Conservation (phyloP, 2,329 filamentous ascomycete genomes). For the Atkinsonella texensis region DNA sequence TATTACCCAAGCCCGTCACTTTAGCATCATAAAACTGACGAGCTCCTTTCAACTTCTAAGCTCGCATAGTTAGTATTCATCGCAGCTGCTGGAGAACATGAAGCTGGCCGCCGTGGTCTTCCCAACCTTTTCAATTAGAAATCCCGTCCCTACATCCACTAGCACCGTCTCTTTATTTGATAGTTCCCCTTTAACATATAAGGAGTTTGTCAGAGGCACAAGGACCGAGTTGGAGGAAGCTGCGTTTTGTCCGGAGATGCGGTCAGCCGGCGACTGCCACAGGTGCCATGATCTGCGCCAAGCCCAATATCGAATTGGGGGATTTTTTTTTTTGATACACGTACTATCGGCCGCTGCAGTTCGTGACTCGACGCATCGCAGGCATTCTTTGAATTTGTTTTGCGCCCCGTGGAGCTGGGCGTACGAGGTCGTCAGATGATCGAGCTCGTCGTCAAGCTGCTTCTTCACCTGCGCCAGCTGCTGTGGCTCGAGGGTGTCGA, state of each 20-base stretch:
- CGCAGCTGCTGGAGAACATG: background rate
- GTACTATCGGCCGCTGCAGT: constrained; percentile 20
- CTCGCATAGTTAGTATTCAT: constrained; percentile 4
- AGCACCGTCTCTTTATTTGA: constrained; percentile 65
- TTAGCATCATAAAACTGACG: constrained; percentile 45
- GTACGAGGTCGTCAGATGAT: constrained; percentile 86
- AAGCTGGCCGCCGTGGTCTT: too few species aligned
- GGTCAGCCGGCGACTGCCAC: background rate
- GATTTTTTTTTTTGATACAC: background rate
- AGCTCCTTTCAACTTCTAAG: constrained; percentile 40
- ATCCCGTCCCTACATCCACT: constrained; percentile 88
- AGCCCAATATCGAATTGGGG: background rate
- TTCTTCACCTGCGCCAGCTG: constrained; percentile 90
- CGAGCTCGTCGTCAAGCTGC: constrained; percentile 90
- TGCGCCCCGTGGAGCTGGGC: constrained; percentile 82
- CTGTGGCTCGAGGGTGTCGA: constrained; percentile 67
- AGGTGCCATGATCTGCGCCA: background rate
- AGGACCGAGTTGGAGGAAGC: constrained; percentile 48
- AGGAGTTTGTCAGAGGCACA: constrained; percentile 86
- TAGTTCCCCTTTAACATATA: constrained; percentile 82
- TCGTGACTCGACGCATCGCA: constrained; percentile 54
- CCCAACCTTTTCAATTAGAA: constrained; percentile 83
- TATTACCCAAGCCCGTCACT: constrained; percentile 38
- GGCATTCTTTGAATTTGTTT: constrained; percentile 82
- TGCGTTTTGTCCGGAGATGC: background rate